Base-by-base conservation (phyloP, 192 early-diverging fungal genomes). In the Backusella sp. region DNA sequence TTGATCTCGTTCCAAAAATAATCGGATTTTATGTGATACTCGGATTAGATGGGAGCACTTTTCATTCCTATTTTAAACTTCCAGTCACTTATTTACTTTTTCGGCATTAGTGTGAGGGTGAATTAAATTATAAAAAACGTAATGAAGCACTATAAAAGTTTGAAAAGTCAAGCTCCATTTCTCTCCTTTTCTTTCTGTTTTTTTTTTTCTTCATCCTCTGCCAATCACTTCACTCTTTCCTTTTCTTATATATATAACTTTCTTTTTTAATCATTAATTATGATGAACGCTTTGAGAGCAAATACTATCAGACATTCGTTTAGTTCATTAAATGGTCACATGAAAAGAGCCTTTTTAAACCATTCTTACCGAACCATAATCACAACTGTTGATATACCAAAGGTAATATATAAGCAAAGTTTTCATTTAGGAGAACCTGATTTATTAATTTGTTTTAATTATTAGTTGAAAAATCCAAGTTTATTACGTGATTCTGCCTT, bases 391-490 rank as follows among this genome's bases (percentile, higher is more conserved):
- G 56, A 62, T 28, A 26, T 62, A 62, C 56, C 56, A 26, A 62
- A 62, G 23, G 56, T 62, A 62, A 62, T 14, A 12, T 28, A 62
- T 12, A 62, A 28, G 7, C 11, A 3, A 28, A 62, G 11, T 62
- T 62, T 14, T 62, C 21, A 28, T 62, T 26, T 12, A 62, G 9
- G 9, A 28, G 9, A 62, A 28, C 12, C 28, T 11, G 21, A 12
- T 62, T 14, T 72, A 62, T 62, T 36, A 52, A 66, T 65, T 72
- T 19, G 4, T 34, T 19, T 49, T 72, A 37, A 41, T n/a, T 15
- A 72, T 3, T 49, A 94, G 87, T 80, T 92, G 35, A 86, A 83
- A 35, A 89, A 94, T 83, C 77, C 84, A 30, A 79, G 79, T 0
- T 83, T 94, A 53, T 74, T 94, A 35, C 81, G 84, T 23, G 32